Conservation (phyloP, 1,284 basidiomycete species). For the Pterulicium gracile region DNA sequence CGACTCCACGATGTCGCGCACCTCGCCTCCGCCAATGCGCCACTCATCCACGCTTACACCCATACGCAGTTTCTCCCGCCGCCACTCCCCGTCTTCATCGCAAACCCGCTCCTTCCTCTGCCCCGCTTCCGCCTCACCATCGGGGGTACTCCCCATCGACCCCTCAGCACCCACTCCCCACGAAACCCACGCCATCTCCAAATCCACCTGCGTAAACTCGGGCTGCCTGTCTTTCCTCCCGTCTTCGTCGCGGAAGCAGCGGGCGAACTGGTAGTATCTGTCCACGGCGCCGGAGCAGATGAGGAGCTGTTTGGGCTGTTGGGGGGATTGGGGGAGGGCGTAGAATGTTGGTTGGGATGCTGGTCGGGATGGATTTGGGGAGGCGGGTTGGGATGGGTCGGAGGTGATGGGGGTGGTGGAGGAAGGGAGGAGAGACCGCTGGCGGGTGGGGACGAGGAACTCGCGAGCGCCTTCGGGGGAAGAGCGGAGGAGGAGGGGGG, state of each 20-base stretch:
- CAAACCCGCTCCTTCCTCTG: slow-evolving; percentile 8
- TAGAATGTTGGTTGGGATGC: slow-evolving; percentile 59
- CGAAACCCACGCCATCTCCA: slow-evolving; percentile 92
- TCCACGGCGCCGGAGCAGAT: slow-evolving; percentile 87
- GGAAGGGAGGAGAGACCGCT: slow-evolving; percentile 10
- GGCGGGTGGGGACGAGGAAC: slow-evolving; percentile 86
- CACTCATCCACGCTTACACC: slow-evolving; percentile 33
- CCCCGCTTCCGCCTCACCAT: not conserved
- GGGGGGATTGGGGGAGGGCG: slow-evolving; percentile 88
- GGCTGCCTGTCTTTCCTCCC: slow-evolving; percentile 91
- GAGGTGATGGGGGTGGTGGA: slow-evolving; percentile 14
- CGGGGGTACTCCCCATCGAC: slow-evolving; percentile 1
- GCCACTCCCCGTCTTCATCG: slow-evolving; percentile 16
- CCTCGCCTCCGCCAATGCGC: slow-evolving; percentile 78
- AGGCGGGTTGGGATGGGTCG: slow-evolving; percentile 11
- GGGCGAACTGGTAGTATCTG: slow-evolving; percentile 87
- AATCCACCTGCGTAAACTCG: slow-evolving; percentile 93
- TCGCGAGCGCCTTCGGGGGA: slow-evolving; percentile 93
- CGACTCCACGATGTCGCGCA: slow-evolving; percentile 66
- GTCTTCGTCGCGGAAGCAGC: slow-evolving; percentile 93
- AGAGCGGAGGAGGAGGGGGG: slow-evolving; percentile 85
- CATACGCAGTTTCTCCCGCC: slow-evolving; percentile 8
- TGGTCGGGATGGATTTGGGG: no score
- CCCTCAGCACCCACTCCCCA: slow-evolving; percentile 38
- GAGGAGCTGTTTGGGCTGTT: slow-evolving; percentile 92